Base-by-base conservation (phyloP, 2,329 filamentous ascomycete species). In the Mariannaea sp. region DNA sequence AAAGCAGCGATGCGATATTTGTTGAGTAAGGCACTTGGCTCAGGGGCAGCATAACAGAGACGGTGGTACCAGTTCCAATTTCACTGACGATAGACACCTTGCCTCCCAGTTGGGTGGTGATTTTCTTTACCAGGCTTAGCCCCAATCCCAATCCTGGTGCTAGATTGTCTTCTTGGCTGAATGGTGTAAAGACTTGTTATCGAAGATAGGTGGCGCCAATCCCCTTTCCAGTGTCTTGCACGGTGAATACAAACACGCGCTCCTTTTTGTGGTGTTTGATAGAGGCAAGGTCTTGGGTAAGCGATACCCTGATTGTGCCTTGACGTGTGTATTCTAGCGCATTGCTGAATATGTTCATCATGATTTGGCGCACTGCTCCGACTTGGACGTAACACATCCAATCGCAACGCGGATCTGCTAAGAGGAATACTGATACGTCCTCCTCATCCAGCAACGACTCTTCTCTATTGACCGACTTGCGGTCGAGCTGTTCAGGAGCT, bases 261-360 rank as follows among this genome's bases (percentile, higher is more conserved):
- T 61, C 53, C 1, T 49, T 53, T 6, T 38, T 53, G 1, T 27
- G 30, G 4, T 24, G 12, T 4, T 14, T 59, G 36, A 16, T 46
- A 9, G 29, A 38, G 3, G 26, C 19, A 3, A 17, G 54, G 13
- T 53, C 49, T 32, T 68, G 71, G 0, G 56, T 57, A 1, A 74
- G 55, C 0, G 57, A 59, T 1, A 74, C 62, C 5, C 61, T 61
- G 41, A 75, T 68, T 0, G 64, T 59, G 1, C 73, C 74, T 1
- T 50, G 46, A 1, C 50, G 56, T 0, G 83, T 87, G 54, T 84
- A 86, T 60, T 87, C 87, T 56, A 87, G 74, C 0, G 84, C 75
- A 61, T 87, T 87, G 7, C 82, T 81, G 29, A 86, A 79, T 0
- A 87, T 56, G 36, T 87, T 87, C 81, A 86, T 84, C 19, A 86